Evolutionary conservation across 2,329 filamentous ascomycete genomes (phyloP).

Genomic region (Alternaria ethzedia): DNA sequence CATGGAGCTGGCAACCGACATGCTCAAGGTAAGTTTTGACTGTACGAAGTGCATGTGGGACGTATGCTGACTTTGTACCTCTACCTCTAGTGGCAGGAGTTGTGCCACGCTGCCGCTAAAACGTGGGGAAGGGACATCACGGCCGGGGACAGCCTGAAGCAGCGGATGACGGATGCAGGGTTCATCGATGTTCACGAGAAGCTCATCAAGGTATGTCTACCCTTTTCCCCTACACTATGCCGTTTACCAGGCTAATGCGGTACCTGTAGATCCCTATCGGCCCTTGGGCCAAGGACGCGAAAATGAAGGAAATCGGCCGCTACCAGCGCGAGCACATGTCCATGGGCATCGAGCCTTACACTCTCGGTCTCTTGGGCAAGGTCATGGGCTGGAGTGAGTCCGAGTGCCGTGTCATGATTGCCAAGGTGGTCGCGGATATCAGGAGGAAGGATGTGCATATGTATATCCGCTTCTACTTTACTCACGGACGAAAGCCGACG

Average conservation of each 20-base stretch:
- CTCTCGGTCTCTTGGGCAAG: constrained; percentile 44
- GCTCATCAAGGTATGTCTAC: constrained; percentile 38
- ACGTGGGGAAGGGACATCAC: constrained; percentile 37
- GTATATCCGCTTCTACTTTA: constrained; percentile 46
- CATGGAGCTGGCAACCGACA: constrained; percentile 28
- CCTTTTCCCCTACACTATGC: neutral
- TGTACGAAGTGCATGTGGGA: neutral
- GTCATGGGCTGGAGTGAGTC: constrained; percentile 44
- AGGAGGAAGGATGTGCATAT: constrained; percentile 36
- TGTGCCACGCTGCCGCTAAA: constrained; percentile 36
- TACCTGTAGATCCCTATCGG: constrained; percentile 38
- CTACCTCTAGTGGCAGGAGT: constrained; percentile 32
- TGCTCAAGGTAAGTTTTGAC: constrained; percentile 6
- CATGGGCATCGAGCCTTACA: constrained; percentile 47
- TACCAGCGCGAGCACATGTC: constrained; percentile 47
- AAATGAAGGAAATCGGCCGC: constrained; percentile 58
- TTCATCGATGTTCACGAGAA: constrained; percentile 45
- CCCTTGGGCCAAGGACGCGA: constrained; percentile 56
- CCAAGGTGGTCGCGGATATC: constrained; percentile 42
- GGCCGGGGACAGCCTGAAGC: constrained; percentile 30
- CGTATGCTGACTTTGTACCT: neutral
- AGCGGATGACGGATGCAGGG: constrained; percentile 37
- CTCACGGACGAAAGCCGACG: constrained; percentile 39
- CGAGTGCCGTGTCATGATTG: constrained; percentile 43
- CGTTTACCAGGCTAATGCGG: constrained; percentile 3